These are phyloP conservation scores for Coemansia sp. DNA, from an alignment of 192 early-diverging fungal genomes.

Conservation along the genomic window DNA sequence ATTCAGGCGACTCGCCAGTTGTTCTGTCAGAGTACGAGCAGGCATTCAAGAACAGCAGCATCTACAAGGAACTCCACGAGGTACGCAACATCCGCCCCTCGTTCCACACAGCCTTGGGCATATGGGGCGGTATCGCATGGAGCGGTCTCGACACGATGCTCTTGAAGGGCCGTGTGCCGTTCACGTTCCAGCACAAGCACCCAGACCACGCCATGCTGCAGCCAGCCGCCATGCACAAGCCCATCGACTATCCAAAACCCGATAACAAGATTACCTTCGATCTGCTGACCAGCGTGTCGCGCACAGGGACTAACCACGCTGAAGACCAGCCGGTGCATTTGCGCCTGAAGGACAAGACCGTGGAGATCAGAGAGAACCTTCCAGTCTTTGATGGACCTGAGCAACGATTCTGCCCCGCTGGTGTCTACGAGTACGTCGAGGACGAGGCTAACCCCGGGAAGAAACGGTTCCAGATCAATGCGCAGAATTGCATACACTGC, in stretches of 20 bases:
- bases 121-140: slow-evolving; percentile 84
- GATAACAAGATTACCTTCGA: slow-evolving; percentile 96
- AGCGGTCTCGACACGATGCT: slow-evolving; percentile 87
- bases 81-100: slow-evolving; percentile 93
- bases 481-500: slow-evolving; percentile 98
- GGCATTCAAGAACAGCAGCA: slow-evolving; percentile 81
- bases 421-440: slow-evolving; percentile 97
- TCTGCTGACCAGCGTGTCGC: slow-evolving; percentile 86
- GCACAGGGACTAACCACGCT: slow-evolving; percentile 90
- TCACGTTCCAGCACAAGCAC: slow-evolving; percentile 85
- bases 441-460: slow-evolving; percentile 84
- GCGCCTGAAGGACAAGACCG: slow-evolving; percentile 69
- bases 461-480: slow-evolving; percentile 96
- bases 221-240: slow-evolving; percentile 69
- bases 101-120: slow-evolving; percentile 84
- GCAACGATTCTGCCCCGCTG: slow-evolving; percentile 95
- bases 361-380: slow-evolving; percentile 82
- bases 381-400: slow-evolving; percentile 92
- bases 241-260: slow-evolving; percentile 96
- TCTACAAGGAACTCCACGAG: slow-evolving; percentile 86
- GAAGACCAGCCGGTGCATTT: slow-evolving; percentile 96
- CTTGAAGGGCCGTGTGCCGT: slow-evolving; percentile 89
- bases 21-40: slow-evolving; percentile 76
- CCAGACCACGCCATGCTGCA: slow-evolving; percentile 80
- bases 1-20: slow-evolving; percentile 58